These are phyloP conservation scores for Pseudonectria foliicola DNA, from an alignment of 2,329 filamentous ascomycete genomes.

Conservation along the genomic window DNA sequence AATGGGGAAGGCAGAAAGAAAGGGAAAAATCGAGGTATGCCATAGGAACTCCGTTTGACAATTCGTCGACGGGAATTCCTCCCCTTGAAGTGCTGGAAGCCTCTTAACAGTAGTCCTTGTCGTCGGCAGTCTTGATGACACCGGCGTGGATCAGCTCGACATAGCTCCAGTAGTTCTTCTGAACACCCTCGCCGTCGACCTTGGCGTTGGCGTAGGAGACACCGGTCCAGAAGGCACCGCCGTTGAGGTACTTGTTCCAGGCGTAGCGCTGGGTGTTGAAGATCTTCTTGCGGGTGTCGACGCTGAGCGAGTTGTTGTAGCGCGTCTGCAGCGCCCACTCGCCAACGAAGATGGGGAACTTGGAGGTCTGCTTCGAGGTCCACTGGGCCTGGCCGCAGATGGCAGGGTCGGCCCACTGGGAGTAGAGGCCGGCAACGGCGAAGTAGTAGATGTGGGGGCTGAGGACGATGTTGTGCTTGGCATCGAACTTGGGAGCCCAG, in stretches of 20 bases:
- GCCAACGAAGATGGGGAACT: conserved; percentile 8
- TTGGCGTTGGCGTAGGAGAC: conserved; percentile 2
- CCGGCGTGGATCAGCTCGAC: conserved; percentile 3
- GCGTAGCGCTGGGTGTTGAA: conserved; percentile 2
- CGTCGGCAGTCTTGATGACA: no score
- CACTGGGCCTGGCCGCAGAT: conserved; percentile 4
- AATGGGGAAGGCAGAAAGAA: no score
- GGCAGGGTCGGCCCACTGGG: neutral
- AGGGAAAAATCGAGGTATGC: no score
- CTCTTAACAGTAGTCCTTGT: no score
- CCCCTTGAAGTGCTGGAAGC: no score
- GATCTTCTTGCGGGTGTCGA: neutral
- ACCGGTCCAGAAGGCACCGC: conserved; percentile 6
- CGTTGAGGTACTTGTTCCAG: conserved; percentile 1
- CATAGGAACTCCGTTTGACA: no score
- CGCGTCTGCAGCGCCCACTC: conserved; percentile 7
- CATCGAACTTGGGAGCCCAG: conserved; percentile 4
- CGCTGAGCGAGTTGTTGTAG: conserved; percentile 2
- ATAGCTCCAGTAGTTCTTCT: conserved; percentile 9
- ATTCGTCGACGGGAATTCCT: no score
- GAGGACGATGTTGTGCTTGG: conserved; percentile 4
- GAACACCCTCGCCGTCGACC: conserved; percentile 5
- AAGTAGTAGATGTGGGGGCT: conserved; percentile 7
- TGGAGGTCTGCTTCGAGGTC: neutral
- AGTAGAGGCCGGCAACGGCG: neutral